phyloP scores from a whole-genome alignment of 805 yeast species.

The Lipomyces orientalis region DNA sequence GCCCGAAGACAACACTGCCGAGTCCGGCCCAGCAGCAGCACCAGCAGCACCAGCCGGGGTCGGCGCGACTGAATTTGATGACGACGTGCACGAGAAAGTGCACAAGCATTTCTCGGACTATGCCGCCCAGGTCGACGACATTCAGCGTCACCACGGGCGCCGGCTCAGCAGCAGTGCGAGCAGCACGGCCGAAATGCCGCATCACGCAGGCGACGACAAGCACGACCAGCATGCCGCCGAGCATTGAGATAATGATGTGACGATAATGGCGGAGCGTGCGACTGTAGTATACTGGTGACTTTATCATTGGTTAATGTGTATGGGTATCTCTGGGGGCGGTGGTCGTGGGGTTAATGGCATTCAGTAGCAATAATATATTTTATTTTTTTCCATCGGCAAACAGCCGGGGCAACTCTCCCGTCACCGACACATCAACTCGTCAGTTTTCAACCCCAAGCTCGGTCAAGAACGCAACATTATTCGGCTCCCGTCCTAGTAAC shows the following conservation, averaged over 20 bases:
- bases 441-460: constrained; percentile 57
- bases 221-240: constrained; percentile 1
- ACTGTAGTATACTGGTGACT: too few species aligned
- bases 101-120: constrained; percentile 18
- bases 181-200: neutral
- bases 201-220: neutral
- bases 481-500: constrained; percentile 77
- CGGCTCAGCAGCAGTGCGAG: constrained; percentile 1
- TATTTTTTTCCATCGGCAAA: neutral
- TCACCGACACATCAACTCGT: neutral
- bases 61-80: constrained; percentile 14
- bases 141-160: neutral
- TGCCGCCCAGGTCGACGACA: constrained; percentile 14
- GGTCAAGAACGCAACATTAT: constrained; percentile 69
- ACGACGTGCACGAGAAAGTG: constrained; percentile 22
- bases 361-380: neutral
- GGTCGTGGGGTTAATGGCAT: neutral
- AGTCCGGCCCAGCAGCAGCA: too few species aligned
- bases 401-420: too few species aligned
- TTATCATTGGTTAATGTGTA: too few species aligned
- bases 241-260: neutral
- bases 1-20: too few species aligned
- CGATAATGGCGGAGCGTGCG: neutral
- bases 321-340: too few species aligned
- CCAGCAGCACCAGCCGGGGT: too few species aligned